Base-by-base conservation (phyloP, 768 basidiomycete species). In the Cystofilobasidium ferigula region DNA sequence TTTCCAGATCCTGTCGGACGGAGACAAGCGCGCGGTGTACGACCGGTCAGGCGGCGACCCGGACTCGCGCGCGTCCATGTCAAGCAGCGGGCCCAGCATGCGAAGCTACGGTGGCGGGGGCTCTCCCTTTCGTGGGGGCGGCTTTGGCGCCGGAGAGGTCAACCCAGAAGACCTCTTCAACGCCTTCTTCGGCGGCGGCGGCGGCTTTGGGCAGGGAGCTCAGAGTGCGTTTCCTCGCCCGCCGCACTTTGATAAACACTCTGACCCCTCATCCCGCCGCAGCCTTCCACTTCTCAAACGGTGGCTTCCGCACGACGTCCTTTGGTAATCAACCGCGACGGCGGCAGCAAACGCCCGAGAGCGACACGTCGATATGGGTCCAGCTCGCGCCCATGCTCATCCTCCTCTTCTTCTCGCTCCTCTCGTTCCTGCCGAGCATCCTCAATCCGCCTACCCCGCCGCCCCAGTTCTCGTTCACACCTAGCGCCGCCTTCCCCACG, bases 141-240 rank as follows among this genome's bases (percentile, higher is more conserved):
- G 95, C 76, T 79, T 98, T 70, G 87, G 88, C 16, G 64, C 35
- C 26, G 84, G 84, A 62, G 93, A 97, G 77, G 79, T 98, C 71
- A 92, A 87, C 64, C 92, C 94, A 7, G 94, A 97, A 77, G 94
- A 97, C 66, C 74, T 98, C 63, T 98, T 98, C 79, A 94, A 97
- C 74, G 92, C 94, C 88, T 95, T 98, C 83, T 98, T 98, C 75
- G 90, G 90, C 22, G 80, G 87, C 28, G 81, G 81, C 24, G 81
- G 66, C 35, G 72, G 72, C 18, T 63, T 63, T 36, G 62, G 67
- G 24, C 40, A 40, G 24, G 40, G 62, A 14, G 40, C 38, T 9
- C 58, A 61, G 51, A 67, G 65, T 62, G 34, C 51, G 60, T 67
- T 42, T 9, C 32, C 54, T 3, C 9, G 40, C 10, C 9, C 0